Evolutionary conservation across 352 stramenopile genomes (phyloP).

Genomic region (Globisporangium parvum): DNA sequence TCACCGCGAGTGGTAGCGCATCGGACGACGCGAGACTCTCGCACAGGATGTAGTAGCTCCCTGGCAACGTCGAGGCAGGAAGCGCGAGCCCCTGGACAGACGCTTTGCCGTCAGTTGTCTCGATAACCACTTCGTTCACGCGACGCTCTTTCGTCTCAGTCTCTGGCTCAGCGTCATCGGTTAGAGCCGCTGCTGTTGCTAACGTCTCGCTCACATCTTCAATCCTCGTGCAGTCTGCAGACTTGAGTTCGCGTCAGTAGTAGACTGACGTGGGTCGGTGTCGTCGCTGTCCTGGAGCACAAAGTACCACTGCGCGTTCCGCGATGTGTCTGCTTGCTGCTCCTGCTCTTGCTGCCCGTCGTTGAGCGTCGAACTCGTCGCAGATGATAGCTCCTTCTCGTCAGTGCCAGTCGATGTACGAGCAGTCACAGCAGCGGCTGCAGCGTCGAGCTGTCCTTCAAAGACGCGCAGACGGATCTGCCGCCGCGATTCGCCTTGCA

Average conservation of each 20-base stretch:
- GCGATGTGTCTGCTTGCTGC: background rate
- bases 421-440: background rate
- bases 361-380: no score
- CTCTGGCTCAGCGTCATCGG: background rate
- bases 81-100: conserved; percentile 24
- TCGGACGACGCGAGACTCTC: conserved; percentile 28
- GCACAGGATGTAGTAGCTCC: conserved; percentile 37
- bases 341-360: background rate
- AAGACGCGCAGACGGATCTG: conserved; percentile 33
- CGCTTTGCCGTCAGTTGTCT: conserved; percentile 19
- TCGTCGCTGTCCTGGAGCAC: background rate
- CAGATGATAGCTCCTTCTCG: background rate
- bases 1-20: conserved; percentile 8
- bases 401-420: background rate
- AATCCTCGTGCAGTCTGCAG: no score
- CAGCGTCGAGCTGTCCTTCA: conserved; percentile 16
- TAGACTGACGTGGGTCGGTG: no score
- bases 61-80: conserved; percentile 21
- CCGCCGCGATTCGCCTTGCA: conserved; percentile 30
- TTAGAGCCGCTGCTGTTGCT: background rate
- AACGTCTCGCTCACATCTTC: no score
- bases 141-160: conserved; percentile 6
- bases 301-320: background rate
- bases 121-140: conserved; percentile 16
- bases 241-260: background rate